Conservation (phyloP, 2,329 filamentous ascomycete genomes). For the Colletotrichum magnum region DNA sequence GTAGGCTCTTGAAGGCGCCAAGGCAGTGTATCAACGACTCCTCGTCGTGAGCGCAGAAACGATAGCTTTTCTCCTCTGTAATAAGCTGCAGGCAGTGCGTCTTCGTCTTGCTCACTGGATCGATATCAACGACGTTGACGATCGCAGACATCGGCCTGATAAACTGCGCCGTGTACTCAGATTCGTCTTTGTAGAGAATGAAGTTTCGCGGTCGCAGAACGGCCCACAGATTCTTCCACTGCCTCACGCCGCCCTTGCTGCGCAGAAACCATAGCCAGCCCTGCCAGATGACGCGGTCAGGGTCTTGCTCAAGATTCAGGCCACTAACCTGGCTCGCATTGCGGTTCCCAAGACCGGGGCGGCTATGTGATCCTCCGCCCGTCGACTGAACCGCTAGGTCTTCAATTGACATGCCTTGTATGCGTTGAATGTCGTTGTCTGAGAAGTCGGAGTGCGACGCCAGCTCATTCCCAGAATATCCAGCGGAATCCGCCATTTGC, state of each 20-base stretch:
- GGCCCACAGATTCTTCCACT: conserved; percentile 96
- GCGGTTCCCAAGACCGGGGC: conserved; percentile 57
- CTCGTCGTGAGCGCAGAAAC: conserved; percentile 84
- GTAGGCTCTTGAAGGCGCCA: conserved; percentile 89
- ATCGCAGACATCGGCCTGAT: conserved; percentile 85
- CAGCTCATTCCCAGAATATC: conserved; percentile 74
- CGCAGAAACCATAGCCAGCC: conserved; percentile 90
- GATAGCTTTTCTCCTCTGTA: conserved; percentile 88
- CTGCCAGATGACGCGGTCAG: conserved; percentile 93
- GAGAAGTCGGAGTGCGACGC: conserved; percentile 92
- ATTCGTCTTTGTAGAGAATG: conserved; percentile 92
- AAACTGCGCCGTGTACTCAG: conserved; percentile 88
- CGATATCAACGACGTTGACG: conserved; percentile 92
- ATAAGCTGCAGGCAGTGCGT: conserved; percentile 92
- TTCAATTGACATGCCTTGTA: conserved; percentile 67
- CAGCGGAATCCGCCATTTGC: conserved; percentile 75
- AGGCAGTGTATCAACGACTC: conserved; percentile 87
- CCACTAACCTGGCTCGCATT: conserved; percentile 77
- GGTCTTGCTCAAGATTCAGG: conserved; percentile 72
- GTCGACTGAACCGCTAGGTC: conserved; percentile 60
- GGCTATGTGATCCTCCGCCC: conserved; percentile 35
- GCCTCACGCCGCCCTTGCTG: conserved; percentile 84
- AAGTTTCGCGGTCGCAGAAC: conserved; percentile 89
- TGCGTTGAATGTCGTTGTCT: conserved; percentile 70
- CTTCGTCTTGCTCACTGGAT: conserved; percentile 88